A percentile compares a stretch with the other conserved stretches of the same genome.
Evolutionary conservation across 176 grass and related monocot genomes (phyloP).

Genomic region (Oryza rufipogon): DNA sequence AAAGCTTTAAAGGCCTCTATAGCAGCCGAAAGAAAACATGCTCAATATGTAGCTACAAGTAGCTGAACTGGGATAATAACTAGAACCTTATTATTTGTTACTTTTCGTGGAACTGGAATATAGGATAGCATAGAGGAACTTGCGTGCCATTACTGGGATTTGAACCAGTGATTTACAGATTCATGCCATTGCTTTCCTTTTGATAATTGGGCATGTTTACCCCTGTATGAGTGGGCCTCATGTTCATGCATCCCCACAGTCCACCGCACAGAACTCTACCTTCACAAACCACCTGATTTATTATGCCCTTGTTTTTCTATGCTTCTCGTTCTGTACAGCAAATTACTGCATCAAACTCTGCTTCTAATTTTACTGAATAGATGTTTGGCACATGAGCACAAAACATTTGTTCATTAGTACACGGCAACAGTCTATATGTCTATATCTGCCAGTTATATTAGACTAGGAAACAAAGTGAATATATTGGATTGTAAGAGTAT

Average conservation of each 20-base stretch:
- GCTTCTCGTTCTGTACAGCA: neutral
- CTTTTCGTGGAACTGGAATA: neutral
- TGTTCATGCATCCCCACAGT: neutral
- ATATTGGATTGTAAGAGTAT: neutral
- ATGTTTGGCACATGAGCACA: slow-evolving; percentile 5
- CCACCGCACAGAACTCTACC: neutral
- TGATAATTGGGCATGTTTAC: neutral
- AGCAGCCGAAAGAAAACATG: neutral
- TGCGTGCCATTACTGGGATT: neutral
- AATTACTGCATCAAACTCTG: neutral
- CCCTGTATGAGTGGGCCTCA: neutral
- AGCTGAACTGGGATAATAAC: neutral
- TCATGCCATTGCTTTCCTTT: neutral
- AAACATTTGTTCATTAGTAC: neutral
- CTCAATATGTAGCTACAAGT: neutral
- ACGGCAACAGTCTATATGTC: neutral
- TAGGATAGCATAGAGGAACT: neutral
- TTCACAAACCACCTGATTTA: slow-evolving; percentile 17
- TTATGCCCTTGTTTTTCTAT: neutral
- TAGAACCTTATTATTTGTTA: neutral
- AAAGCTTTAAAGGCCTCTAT: neutral
- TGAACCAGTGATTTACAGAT: neutral
- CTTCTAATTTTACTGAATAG: neutral
- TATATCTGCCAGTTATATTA: neutral
- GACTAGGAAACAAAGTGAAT: slow-evolving; percentile 19